phyloP scores from a whole-genome alignment of 2,329 filamentous ascomycete genomes.

The Sporothrix mexicana region DNA sequence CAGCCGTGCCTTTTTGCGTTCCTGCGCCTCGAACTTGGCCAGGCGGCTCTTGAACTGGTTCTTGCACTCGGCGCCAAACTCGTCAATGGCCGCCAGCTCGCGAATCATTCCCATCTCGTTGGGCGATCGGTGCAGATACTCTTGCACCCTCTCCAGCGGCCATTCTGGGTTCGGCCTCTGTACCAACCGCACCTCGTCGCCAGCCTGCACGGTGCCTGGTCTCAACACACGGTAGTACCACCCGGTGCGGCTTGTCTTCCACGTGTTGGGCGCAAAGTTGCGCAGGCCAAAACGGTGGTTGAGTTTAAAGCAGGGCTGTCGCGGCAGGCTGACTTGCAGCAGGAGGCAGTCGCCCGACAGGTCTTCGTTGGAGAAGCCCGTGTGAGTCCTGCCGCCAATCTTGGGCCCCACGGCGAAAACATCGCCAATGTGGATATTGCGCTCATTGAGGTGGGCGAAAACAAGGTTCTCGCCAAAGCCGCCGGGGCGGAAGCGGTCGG shows the following conservation, averaged over 20 bases:
- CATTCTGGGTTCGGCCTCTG: slow-evolving; percentile 62
- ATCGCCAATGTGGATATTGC: slow-evolving; percentile 70
- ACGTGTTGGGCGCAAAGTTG: slow-evolving; percentile 65
- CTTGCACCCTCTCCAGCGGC: slow-evolving; percentile 68
- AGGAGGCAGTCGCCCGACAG: slow-evolving; percentile 48
- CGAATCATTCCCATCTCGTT: slow-evolving; percentile 58
- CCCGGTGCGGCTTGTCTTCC: slow-evolving; percentile 63
- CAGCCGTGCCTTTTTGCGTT: slow-evolving; percentile 38
- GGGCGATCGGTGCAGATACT: slow-evolving; percentile 63
- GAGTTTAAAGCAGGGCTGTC: slow-evolving; percentile 71
- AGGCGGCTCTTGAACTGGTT: slow-evolving; percentile 58
- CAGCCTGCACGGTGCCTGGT: slow-evolving; percentile 59
- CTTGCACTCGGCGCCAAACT: slow-evolving; percentile 56
- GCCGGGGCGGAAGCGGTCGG: slow-evolving; percentile 59
- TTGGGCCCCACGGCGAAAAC: slow-evolving; percentile 55
- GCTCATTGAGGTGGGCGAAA: slow-evolving; percentile 63
- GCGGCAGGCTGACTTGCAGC: slow-evolving; percentile 65
- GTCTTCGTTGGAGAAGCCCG: neutral
- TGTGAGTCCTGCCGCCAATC: neutral
- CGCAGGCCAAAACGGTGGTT: slow-evolving; percentile 70
- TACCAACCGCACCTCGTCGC: slow-evolving; percentile 62
- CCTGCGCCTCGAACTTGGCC: slow-evolving; percentile 49
- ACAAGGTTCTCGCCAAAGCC: slow-evolving; percentile 71
- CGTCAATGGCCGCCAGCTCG: slow-evolving; percentile 57
- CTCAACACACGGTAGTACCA: slow-evolving; percentile 69